Evolutionary conservation across 139 green algal species (phyloP).

Genomic region (Klebsormidium nitens): DNA sequence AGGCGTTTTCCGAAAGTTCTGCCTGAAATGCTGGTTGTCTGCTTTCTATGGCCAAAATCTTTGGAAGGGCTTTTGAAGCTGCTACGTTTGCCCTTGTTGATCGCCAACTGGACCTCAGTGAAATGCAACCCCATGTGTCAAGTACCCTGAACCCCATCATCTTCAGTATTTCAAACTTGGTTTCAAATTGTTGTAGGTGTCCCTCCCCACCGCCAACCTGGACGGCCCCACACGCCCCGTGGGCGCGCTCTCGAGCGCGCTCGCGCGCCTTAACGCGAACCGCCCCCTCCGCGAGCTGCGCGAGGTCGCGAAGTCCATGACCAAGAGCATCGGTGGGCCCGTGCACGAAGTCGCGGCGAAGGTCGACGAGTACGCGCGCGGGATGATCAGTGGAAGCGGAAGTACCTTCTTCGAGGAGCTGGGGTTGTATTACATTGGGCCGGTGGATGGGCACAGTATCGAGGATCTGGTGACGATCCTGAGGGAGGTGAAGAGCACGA

Average conservation of each 20-base stretch:
- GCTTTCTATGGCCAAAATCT: too few species aligned
- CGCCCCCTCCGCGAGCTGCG: slow-evolving; percentile 88
- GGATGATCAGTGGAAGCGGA: slow-evolving; percentile 91
- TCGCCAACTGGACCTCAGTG: too few species aligned
- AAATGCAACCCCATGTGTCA: too few species aligned
- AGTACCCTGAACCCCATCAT: too few species aligned
- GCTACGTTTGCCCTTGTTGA: too few species aligned
- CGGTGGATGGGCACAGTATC: slow-evolving; percentile 95
- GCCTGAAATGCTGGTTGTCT: too few species aligned
- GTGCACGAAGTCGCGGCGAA: slow-evolving; percentile 89
- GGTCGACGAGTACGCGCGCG: slow-evolving; percentile 98
- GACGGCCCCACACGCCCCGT: slow-evolving; percentile 69
- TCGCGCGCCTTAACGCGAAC: slow-evolving; percentile 86
- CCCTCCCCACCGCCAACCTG: slow-evolving; percentile 94
- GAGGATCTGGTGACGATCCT: slow-evolving; percentile 49
- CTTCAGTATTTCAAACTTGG: too few species aligned
- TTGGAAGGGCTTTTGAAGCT: too few species aligned
- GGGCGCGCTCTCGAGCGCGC: slow-evolving; percentile 79
- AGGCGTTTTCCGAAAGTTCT: too few species aligned
- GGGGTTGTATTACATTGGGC: slow-evolving; percentile 98
- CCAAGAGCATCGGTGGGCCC: slow-evolving; percentile 89
- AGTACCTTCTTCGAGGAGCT: slow-evolving; percentile 98
- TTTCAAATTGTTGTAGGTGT: too few species aligned
- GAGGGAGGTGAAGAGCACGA: slow-evolving; percentile 82
- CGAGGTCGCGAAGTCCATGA: slow-evolving; percentile 94